Percentiles rank a stretch among this genome's conserved stretches.
These are phyloP conservation scores for Acanthamoeba sp. DNA, from an alignment of 208 protist genomes.

Conservation along the genomic window DNA sequence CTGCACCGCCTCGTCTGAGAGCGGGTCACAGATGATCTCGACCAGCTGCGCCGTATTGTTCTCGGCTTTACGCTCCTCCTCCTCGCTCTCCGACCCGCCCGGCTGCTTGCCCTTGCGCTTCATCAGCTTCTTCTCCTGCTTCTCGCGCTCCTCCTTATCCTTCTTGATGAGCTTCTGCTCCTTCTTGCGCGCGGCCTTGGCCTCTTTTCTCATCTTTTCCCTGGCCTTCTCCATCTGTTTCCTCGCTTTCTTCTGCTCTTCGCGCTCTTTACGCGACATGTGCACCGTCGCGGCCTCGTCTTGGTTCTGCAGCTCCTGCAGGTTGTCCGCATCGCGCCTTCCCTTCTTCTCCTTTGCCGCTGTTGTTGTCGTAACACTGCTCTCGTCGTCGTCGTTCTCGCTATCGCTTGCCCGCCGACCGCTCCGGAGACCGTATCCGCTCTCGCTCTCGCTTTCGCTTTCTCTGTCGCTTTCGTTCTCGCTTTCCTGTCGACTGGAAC, in stretches of 20 bases:
- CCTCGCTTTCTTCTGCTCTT: not conserved
- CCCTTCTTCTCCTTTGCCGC: not conserved
- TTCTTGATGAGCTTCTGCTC: conserved; percentile 28
- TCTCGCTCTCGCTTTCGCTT: not conserved
- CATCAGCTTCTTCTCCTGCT: not conserved
- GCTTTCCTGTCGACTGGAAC: not conserved
- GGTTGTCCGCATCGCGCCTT: not conserved
- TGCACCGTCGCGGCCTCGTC: not conserved
- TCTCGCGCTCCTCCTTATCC: conserved; percentile 13
- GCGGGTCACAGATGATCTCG: conserved; percentile 53
- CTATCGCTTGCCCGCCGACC: not conserved
- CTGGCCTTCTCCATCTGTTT: not conserved
- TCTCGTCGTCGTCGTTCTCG: not conserved
- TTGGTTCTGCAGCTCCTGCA: not conserved
- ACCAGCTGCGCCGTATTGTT: conserved; percentile 4
- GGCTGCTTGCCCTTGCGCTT: not conserved
- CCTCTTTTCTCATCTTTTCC: not conserved
- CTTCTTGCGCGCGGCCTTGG: not conserved
- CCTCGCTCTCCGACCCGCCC: not conserved
- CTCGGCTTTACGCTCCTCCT: not conserved
- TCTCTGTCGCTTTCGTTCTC: not conserved
- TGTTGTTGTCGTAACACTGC: not conserved
- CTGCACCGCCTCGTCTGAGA: conserved; percentile 23
- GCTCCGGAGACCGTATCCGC: not conserved
- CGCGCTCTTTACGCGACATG: not conserved